Base-by-base conservation (phyloP, 495 filamentous ascomycete species). In the Cudoniella acicularis region DNA sequence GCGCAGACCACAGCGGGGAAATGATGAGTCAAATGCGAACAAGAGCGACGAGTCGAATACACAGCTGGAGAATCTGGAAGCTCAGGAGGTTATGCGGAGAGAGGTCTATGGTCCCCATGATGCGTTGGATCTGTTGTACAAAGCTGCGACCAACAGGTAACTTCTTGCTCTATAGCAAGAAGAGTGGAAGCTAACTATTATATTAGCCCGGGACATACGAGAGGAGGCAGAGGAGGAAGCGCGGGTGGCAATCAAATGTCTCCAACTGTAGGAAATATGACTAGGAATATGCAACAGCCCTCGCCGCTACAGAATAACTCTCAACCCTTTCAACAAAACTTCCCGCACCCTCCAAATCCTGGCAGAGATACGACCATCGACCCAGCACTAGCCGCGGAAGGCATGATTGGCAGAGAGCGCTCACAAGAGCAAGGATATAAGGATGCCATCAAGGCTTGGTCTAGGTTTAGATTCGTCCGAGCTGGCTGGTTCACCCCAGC, bases 401-500 rank as follows among this genome's bases (percentile, higher is more conserved):
- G 45, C 8, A 10, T 41, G n/a, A 49, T 52, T 22, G 36, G 41
- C 20, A 23, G 51, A 3, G 73, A 75, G 26, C 63, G 67, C 25
- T 65, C 63, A 23, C 51, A 72, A 36, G 79, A 82, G 27, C 75
- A 72, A 8, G 79, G 79, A n/a, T 80, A 82, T 59, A 69, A 75
- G 30, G 85, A 90, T 59, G 90, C 91, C 4, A 69, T 96, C 53
- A 87, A 85, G 64, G 89, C 89, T 10, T 98, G 94, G 94, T 86
- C 88, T 10, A 82, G 90, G 62, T 86, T 95, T 65, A 84, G 92
- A 55, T 97, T 98, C 70, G 93, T 98, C 18, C 87, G 90, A 51
- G 91, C 90, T 8, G 94, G 94, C 20, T 98, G 94, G 94, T 92
- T 98, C 65, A 96, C 91, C 0, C 90, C 93, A 1, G 83, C 86